These are phyloP conservation scores for Candida adriatica DNA, from an alignment of 805 yeast species.

Conservation along the genomic window DNA sequence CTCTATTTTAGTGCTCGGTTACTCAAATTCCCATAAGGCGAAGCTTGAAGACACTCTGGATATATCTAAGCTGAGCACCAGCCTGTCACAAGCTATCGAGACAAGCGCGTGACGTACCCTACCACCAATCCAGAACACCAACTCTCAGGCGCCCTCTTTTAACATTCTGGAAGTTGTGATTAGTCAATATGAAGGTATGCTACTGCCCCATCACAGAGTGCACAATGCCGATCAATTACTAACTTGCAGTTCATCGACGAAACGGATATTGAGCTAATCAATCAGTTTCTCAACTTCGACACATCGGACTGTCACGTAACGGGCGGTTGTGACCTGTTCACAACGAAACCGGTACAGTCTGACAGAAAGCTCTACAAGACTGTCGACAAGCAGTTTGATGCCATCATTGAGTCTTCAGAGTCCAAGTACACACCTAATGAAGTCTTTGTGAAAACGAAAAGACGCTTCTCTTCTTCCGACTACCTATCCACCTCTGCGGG, in stretches of 20 bases:
- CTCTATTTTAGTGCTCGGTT: too few species aligned
- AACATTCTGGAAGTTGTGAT: too few species aligned
- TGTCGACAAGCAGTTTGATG: conserved; percentile 72
- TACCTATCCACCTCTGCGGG: conserved; percentile 10
- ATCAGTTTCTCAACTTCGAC: conserved; percentile 76
- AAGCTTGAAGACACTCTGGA: too few species aligned
- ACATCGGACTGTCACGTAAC: conserved; percentile 68
- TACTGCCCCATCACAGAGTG: too few species aligned
- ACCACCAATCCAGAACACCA: too few species aligned
- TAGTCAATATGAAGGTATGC: too few species aligned
- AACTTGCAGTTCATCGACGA: conserved; percentile 73
- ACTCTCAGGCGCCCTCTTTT: too few species aligned
- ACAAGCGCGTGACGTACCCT: too few species aligned
- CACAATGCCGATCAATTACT: conserved; percentile 4
- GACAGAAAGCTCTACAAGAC: conserved; percentile 86
- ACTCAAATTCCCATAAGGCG: too few species aligned
- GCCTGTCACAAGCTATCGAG: too few species aligned
- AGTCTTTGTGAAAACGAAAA: conserved; percentile 34
- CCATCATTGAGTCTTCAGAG: conserved; percentile 28
- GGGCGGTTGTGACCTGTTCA: conserved; percentile 90
- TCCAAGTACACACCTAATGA: conserved; percentile 17
- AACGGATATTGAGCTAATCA: conserved; percentile 85
- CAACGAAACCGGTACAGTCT: conserved; percentile 88
- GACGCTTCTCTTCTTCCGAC: conserved; percentile 28
- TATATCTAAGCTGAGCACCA: too few species aligned